A percentile compares a stretch with the other conserved stretches of the same genome.
These are phyloP conservation scores for Solanum arcanum DNA, from an alignment of 257 asterid genomes.

Conservation along the genomic window DNA sequence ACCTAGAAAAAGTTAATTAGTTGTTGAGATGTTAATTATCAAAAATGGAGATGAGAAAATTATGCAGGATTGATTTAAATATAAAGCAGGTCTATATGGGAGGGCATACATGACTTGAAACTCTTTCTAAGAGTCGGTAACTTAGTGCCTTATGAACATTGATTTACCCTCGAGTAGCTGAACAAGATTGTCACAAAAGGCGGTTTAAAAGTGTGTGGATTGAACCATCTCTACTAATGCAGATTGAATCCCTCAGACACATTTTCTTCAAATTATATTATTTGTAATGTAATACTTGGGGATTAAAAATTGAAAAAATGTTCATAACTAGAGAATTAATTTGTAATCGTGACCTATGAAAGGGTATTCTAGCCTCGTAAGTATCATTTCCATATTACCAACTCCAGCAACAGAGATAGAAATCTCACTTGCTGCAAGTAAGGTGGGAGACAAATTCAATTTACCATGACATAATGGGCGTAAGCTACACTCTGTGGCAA, in stretches of 20 bases:
- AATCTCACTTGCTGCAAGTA: background rate
- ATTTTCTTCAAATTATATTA: background rate
- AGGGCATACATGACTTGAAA: background rate
- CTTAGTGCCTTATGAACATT: background rate
- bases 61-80: background rate
- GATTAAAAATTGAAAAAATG: background rate
- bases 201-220: background rate
- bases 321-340: background rate
- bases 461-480: background rate
- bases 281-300: background rate
- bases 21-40: background rate
- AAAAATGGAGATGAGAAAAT: background rate
- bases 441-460: background rate
- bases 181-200: background rate
- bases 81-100: no score
- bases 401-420: background rate
- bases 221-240: background rate
- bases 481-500: background rate
- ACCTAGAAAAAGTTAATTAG: background rate
- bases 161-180: background rate
- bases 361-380: background rate
- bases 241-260: background rate
- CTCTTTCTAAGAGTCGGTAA: background rate
- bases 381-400: background rate
- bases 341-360: background rate